phyloP scores from a whole-genome alignment of 306 rosid genomes.

The Vigna nakashimae region DNA sequence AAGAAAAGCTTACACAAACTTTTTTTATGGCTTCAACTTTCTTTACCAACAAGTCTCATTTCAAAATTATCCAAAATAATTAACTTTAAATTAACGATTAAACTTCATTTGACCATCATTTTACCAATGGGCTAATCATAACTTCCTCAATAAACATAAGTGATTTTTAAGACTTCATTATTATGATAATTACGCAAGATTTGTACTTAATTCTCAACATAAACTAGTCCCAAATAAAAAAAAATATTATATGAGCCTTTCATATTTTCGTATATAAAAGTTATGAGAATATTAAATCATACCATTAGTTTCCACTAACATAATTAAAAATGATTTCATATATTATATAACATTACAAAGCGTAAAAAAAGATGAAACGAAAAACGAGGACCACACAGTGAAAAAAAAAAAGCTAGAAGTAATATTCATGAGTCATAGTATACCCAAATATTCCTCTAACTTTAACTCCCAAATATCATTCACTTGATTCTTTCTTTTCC shows the following conservation, averaged over 20 bases:
- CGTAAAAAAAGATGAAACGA: not conserved
- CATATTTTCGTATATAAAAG: not conserved
- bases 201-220: not conserved
- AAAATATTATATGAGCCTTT: not conserved
- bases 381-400: conserved; percentile 38
- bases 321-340: not conserved
- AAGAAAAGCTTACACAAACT: not conserved
- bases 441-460: conserved; percentile 43
- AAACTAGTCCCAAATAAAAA: too few species aligned
- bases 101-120: not conserved
- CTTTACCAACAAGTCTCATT: conserved; percentile 31
- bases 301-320: not conserved
- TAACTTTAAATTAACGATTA: not conserved
- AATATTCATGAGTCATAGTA: conserved; percentile 43
- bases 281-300: not conserved
- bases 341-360: not conserved
- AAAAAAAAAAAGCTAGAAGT: conserved; percentile 29
- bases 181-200: too few species aligned
- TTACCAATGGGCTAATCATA: too few species aligned
- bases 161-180: not conserved
- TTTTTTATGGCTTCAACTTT: not conserved
- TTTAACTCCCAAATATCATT: conserved; percentile 45
- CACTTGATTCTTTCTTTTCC: conserved; percentile 37
- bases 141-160: not conserved
- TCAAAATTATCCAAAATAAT: not conserved